Evolutionary conservation across 306 rosid genomes (phyloP).

Genomic region (Senna tora): DNA sequence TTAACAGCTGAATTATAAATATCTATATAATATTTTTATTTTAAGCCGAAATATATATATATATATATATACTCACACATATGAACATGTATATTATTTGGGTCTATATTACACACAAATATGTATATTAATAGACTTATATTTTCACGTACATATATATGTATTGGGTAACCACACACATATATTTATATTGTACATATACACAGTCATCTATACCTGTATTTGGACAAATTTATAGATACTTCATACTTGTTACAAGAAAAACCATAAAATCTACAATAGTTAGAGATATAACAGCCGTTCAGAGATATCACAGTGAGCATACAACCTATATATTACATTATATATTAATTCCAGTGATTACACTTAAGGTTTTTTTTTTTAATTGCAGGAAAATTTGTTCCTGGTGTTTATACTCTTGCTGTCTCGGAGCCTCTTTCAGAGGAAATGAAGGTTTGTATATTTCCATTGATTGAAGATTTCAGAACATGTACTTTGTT

Average conservation of each 20-base stretch:
- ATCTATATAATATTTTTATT: too few relatives aligned
- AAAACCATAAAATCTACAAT: neutral
- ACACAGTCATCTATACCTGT: too few relatives aligned
- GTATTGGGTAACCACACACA: too few relatives aligned
- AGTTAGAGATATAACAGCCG: neutral
- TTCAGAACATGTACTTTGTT: neutral
- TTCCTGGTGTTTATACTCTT: slow-evolving; percentile 91
- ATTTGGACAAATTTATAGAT: too few relatives aligned
- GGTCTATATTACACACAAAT: too few relatives aligned
- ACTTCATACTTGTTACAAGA: neutral
- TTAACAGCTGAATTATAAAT: too few relatives aligned
- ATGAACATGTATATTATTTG: too few relatives aligned
- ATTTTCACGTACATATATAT: too few relatives aligned
- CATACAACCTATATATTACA: neutral
- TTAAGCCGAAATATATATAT: too few relatives aligned
- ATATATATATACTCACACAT: too few relatives aligned
- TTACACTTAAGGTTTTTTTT: slow-evolving; percentile 28
- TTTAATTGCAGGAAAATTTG: slow-evolving; percentile 67
- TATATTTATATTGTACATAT: too few relatives aligned
- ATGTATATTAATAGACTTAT: too few relatives aligned
- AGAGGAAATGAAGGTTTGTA: slow-evolving; percentile 86
- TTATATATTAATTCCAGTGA: neutral
- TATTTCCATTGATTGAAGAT: slow-evolving; percentile 10
- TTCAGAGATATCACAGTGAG: neutral
- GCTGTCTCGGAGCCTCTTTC: slow-evolving; percentile 97